phyloP scores from a whole-genome alignment of 2,329 filamentous ascomycete genomes.

The Hymenoscyphus infarciens region DNA sequence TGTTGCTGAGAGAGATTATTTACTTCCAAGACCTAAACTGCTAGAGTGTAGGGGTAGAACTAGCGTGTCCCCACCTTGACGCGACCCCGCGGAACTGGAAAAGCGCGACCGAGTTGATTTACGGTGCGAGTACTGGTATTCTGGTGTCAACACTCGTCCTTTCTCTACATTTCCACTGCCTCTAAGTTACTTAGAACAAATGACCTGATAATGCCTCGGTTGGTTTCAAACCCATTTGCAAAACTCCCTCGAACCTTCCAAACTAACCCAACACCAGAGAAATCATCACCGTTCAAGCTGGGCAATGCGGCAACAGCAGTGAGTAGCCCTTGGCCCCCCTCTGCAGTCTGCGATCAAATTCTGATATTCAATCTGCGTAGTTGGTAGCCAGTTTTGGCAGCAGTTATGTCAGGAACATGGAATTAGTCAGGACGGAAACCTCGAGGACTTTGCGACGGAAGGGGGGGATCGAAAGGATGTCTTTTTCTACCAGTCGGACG shows the following conservation, averaged over 20 bases:
- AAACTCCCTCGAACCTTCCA: background rate
- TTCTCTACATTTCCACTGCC: background rate
- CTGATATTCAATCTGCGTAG: conserved; percentile 43
- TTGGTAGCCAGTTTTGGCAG: conserved; percentile 98
- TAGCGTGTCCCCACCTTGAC: conserved; percentile 19
- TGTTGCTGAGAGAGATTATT: background rate
- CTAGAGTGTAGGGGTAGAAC: background rate
- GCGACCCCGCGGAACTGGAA: conserved; percentile 12
- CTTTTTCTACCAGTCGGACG: conserved; percentile 99
- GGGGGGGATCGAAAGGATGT: conserved; percentile 98
- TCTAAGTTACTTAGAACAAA: conserved; percentile 11
- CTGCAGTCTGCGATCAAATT: conserved; percentile 6
- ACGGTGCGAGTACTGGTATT: background rate
- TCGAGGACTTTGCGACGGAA: conserved; percentile 96
- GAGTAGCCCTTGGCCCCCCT: conserved; percentile 43
- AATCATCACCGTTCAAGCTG: conserved; percentile 98
- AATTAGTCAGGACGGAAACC: conserved; percentile 94
- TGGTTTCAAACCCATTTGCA: conserved; percentile 4
- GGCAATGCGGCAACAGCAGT: conserved; percentile 99
- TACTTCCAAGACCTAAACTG: background rate
- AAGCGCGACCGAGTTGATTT: conserved; percentile 12
- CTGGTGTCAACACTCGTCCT: background rate
- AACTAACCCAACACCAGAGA: conserved; percentile 57
- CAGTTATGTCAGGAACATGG: conserved; percentile 97
- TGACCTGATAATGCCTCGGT: conserved; percentile 37